Evolutionary conservation across 225 moss, liverwort and hornwort genomes (phyloP).

Genomic region (Lunularia cruciata): DNA sequence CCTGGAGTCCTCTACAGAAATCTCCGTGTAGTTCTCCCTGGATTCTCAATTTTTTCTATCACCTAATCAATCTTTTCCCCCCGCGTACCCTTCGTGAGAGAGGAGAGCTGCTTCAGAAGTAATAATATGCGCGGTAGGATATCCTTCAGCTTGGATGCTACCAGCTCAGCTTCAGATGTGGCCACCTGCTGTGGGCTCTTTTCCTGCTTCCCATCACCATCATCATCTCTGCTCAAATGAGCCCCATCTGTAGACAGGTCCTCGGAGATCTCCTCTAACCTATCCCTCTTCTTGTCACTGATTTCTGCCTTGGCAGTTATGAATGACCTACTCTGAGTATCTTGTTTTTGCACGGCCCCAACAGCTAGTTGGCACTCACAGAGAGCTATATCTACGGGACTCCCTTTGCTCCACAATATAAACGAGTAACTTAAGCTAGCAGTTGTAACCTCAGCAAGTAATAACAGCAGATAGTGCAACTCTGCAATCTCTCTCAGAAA

Average conservation of each 20-base stretch:
- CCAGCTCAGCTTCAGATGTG: constrained; percentile 6
- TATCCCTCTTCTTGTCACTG: constrained; percentile 27
- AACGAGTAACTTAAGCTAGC: constrained; percentile 49
- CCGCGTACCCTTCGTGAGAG: constrained; percentile 57
- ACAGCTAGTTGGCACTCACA: constrained; percentile 58
- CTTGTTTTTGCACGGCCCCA: constrained; percentile 47
- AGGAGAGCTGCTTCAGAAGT: constrained; percentile 59
- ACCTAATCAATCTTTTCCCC: constrained; percentile 70
- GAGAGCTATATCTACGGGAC: constrained; percentile 56
- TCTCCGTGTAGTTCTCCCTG: too few relatives aligned
- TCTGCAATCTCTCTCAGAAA: constrained; percentile 41
- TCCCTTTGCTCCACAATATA: constrained; percentile 57
- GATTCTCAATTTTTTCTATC: too few relatives aligned
- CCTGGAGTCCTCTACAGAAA: too few relatives aligned
- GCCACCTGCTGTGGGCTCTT: constrained; percentile 19
- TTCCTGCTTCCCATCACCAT: background rate
- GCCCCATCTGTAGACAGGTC: constrained; percentile 1
- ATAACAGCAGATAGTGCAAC: constrained; percentile 57
- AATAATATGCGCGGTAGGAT: constrained; percentile 58
- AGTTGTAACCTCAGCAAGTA: constrained; percentile 59
- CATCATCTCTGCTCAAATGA: constrained; percentile 8
- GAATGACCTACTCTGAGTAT: background rate
- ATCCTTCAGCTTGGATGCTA: constrained; percentile 47
- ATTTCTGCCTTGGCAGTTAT: constrained; percentile 23
- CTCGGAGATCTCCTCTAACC: background rate